phyloP scores from a whole-genome alignment of 2,329 filamentous ascomycete genomes.

The Fusarium aywerte region DNA sequence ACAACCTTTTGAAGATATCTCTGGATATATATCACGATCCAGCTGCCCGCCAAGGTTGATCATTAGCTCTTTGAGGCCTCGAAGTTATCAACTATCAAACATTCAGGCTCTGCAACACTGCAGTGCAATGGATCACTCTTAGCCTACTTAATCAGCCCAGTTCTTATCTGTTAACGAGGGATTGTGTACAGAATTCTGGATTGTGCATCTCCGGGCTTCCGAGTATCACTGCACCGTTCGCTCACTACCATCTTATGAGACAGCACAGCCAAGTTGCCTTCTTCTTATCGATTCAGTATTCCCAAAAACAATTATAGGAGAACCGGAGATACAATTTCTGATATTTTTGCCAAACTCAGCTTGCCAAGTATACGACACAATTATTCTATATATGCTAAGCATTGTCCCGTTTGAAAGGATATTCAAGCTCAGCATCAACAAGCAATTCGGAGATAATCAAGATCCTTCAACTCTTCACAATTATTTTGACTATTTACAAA shows the following conservation, averaged over 20 bases:
- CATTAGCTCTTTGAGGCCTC: not conserved
- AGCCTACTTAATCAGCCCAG: slow-evolving; percentile 26
- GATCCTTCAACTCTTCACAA: not conserved
- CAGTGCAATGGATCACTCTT: slow-evolving; percentile 30
- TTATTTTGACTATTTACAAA: not conserved
- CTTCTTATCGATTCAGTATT: slow-evolving; percentile 33
- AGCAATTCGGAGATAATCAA: slow-evolving; percentile 16
- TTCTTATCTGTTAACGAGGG: slow-evolving; percentile 41
- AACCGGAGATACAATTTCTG: slow-evolving; percentile 44
- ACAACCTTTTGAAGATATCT: not conserved
- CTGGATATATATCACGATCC: slow-evolving; percentile 1
- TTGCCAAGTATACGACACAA: slow-evolving; percentile 11
- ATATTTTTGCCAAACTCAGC: not conserved
- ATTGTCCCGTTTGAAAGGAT: slow-evolving; percentile 15
- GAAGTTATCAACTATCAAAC: slow-evolving; percentile 16
- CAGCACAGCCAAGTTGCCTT: slow-evolving; percentile 20
- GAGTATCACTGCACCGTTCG: slow-evolving; percentile 30
- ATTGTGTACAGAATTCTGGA: slow-evolving; percentile 15
- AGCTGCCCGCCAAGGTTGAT: not conserved
- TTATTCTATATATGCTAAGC: slow-evolving; percentile 39
- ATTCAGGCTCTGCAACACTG: slow-evolving; percentile 25
- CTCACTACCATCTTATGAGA: slow-evolving; percentile 21
- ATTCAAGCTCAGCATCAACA: slow-evolving; percentile 31
- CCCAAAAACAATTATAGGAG: slow-evolving; percentile 33
- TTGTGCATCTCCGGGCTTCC: slow-evolving; percentile 44